Base-by-base conservation (phyloP, 169 alveolate genomes). In the Plasmodium relictum region DNA sequence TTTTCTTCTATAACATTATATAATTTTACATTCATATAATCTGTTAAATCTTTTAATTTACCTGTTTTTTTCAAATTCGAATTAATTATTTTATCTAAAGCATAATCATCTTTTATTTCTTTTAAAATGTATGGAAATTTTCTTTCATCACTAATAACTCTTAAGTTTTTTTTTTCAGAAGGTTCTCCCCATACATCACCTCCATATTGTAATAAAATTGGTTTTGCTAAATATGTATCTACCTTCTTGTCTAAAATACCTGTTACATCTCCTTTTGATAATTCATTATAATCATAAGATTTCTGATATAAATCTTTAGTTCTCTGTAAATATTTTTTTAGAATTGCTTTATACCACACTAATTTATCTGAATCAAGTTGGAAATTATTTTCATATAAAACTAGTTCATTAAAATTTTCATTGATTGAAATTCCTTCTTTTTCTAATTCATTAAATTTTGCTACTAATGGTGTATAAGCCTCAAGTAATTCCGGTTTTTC, bases 31-130 rank as follows among this genome's bases (percentile, higher is more conserved):
- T 78, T 24, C 74, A 78, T 66, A 42, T 63, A 78, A 0, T 48
- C 58, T 42, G 45, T 62, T n/a, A 63, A 44, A 0, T 68, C 50
- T 3, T 66, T 22, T 6, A 78, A 16, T 39, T 78, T 63, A 0
- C 44, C 44, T 2, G n/a, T 78, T 48, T 24, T 3, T 0, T 63
- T 42, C 14, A 48, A 8, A 10, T 65, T 78, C 3, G 63, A 52
- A 5, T 78, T 50, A 2, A 78, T 22, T 26, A 31, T 65, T 78
- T 78, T 78, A 16, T 66, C 37, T 8, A 78, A 45, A n/a, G 63
- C 61, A 7, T 78, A 78, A 3, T 50, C n/a, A 22, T 78, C 89
- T 42, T 78, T 78, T 8, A 78, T 14, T 20, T 63, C 78, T 31
- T 66, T 66, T 22, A 78, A 66, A 22, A 37, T 26, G 56, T 63